Percentiles rank a stretch among this genome's conserved stretches.
phyloP scores from a whole-genome alignment of 2,329 filamentous ascomycete species.

The Diaporthe amygdali region DNA sequence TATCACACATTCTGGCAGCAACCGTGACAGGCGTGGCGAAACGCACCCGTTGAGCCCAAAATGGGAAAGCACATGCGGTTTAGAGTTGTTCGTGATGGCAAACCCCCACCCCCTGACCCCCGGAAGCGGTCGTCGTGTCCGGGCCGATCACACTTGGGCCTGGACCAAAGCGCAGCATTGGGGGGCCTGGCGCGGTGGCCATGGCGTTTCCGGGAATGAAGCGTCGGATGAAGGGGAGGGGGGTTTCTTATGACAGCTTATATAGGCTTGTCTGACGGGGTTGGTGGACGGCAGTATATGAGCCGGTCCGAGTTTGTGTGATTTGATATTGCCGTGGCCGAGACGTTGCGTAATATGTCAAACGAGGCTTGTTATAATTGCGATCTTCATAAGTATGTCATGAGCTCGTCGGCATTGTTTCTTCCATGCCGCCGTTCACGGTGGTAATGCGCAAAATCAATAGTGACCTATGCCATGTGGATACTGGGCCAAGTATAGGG shows the following conservation, averaged over 20 bases:
- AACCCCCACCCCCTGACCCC: neutral
- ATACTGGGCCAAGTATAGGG: neutral
- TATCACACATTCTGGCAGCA: neutral
- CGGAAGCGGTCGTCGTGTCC: constrained; percentile 1
- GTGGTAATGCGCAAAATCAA: neutral
- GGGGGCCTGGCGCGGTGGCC: neutral
- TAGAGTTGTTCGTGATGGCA: neutral
- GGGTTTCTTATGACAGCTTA: neutral
- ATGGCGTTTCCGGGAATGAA: neutral
- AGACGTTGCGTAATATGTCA: neutral
- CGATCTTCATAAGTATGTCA: neutral
- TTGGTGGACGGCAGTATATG: neutral
- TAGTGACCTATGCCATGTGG: neutral
- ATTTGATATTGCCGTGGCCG: constrained; percentile 1
- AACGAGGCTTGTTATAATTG: neutral
- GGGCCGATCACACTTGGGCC: constrained; percentile 1
- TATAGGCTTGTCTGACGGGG: neutral
- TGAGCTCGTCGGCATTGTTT: neutral
- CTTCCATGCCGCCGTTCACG: neutral
- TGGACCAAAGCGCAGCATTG: neutral
- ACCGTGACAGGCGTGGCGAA: neutral
- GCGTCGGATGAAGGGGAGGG: neutral
- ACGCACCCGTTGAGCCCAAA: constrained; percentile 1
- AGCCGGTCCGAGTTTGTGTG: neutral
- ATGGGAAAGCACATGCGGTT: neutral